Evolutionary conservation across 306 rosid species (phyloP).

Genomic region (Castanopsis chinensis): DNA sequence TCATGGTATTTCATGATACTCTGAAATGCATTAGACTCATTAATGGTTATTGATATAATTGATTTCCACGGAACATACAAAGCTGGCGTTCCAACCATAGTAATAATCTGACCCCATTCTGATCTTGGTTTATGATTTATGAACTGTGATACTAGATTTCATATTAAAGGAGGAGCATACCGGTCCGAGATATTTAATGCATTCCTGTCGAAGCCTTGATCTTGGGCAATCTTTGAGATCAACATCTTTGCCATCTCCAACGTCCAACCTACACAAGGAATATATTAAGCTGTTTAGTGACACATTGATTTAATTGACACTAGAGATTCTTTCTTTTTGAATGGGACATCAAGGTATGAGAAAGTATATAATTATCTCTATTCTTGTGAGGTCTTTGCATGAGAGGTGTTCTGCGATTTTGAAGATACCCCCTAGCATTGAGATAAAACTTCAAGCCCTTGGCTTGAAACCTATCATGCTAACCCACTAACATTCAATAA

Average conservation of each 20-base stretch:
- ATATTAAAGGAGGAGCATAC: constrained; percentile 12
- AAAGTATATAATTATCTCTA: neutral
- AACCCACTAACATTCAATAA: no score
- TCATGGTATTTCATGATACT: neutral
- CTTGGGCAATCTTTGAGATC: constrained; percentile 38
- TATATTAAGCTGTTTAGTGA: neutral
- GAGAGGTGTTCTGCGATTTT: neutral
- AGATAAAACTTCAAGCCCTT: no score
- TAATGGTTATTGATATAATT: neutral
- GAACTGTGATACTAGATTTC: neutral
- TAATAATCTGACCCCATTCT: neutral
- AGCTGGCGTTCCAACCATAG: neutral
- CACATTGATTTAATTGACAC: neutral
- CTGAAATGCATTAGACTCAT: neutral
- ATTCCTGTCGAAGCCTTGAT: constrained; percentile 39
- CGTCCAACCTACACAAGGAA: constrained; percentile 39
- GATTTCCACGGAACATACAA: neutral
- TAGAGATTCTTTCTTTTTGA: neutral
- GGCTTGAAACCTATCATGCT: no score
- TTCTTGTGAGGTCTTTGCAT: neutral
- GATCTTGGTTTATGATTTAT: neutral
- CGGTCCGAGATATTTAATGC: constrained; percentile 45
- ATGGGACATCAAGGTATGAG: neutral
- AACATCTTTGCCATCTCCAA: constrained; percentile 45
- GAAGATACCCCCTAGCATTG: no score